Percentiles rank a stretch among this genome's conserved stretches.
Evolutionary conservation across 257 asterid species (phyloP).

Genomic region (Knoxia roxburghii): DNA sequence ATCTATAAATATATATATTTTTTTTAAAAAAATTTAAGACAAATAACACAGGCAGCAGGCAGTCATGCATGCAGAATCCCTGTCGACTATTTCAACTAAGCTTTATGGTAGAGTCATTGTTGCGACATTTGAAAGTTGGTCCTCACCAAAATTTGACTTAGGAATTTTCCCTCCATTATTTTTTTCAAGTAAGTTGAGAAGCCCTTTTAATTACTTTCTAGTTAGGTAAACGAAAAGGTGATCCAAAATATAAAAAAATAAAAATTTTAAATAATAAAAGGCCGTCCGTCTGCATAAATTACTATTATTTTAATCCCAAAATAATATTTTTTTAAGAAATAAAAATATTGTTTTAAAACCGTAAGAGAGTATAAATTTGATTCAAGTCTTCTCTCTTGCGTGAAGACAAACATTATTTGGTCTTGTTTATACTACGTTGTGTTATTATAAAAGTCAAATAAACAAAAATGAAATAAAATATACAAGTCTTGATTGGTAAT

Average conservation of each 20-base stretch:
- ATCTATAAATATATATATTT: too few relatives aligned
- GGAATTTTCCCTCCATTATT: not conserved
- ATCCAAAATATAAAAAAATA: too few relatives aligned
- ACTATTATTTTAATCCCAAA: too few relatives aligned
- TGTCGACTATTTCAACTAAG: not conserved
- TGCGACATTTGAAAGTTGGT: constrained; percentile 5
- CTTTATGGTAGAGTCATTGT: not conserved
- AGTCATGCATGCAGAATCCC: constrained; percentile 1
- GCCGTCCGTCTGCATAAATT: too few relatives aligned
- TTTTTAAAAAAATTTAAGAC: too few relatives aligned
- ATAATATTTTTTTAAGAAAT: too few relatives aligned
- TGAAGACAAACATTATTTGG: not conserved
- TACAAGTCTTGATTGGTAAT: not conserved
- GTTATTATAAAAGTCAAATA: not conserved
- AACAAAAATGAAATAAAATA: not conserved
- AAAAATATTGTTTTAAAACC: too few relatives aligned
- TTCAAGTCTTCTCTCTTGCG: not conserved
- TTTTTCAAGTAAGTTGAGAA: not conserved
- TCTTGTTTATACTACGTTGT: too few relatives aligned
- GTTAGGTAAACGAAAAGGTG: not conserved
- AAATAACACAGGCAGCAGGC: too few relatives aligned
- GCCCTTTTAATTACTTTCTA: too few relatives aligned
- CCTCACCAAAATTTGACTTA: not conserved
- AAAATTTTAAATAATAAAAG: too few relatives aligned
- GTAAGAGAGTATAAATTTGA: too few relatives aligned